These are phyloP conservation scores for Fusarium tuaranense DNA, from an alignment of 2,329 filamentous ascomycete genomes.

Conservation along the genomic window DNA sequence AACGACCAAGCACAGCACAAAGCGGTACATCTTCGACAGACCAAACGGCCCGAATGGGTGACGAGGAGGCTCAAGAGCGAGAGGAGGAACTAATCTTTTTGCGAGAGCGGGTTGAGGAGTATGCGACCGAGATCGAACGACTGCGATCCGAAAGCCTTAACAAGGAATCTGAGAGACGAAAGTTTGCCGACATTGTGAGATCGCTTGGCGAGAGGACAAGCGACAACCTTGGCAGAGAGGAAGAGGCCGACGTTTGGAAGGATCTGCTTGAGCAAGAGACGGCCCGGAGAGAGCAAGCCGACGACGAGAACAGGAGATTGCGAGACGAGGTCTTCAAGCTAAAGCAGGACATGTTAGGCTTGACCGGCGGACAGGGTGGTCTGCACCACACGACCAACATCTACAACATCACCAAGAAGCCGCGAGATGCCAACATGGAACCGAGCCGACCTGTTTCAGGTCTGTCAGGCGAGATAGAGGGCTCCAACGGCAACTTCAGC, in stretches of 20 bases:
- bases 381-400: conserved; percentile 73
- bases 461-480: conserved; percentile 63
- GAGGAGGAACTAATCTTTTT: conserved; percentile 90
- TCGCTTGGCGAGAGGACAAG: conserved; percentile 62
- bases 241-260: conserved; percentile 89
- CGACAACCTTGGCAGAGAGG: conserved; percentile 65
- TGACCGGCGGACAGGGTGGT: conserved; percentile 52
- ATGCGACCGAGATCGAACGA: conserved; percentile 85
- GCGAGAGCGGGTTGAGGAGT: conserved; percentile 86
- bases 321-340: conserved; percentile 86
- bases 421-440: conserved; percentile 58
- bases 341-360: conserved; percentile 65
- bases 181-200: conserved; percentile 83
- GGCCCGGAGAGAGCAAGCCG: conserved; percentile 86
- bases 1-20: conserved; percentile 69
- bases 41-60: conserved; percentile 65
- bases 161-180: conserved; percentile 87
- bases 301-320: conserved; percentile 87
- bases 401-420: conserved; percentile 72
- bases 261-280: conserved; percentile 94
- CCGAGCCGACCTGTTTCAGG: conserved; percentile 63
- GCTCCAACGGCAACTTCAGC: conserved; percentile 64
- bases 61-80: conserved; percentile 73
- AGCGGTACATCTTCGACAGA: conserved; percentile 69
- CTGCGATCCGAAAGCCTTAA: conserved; percentile 81